phyloP scores from a whole-genome alignment of 352 stramenopile genomes.

The Globisporangium acanthophoron region DNA sequence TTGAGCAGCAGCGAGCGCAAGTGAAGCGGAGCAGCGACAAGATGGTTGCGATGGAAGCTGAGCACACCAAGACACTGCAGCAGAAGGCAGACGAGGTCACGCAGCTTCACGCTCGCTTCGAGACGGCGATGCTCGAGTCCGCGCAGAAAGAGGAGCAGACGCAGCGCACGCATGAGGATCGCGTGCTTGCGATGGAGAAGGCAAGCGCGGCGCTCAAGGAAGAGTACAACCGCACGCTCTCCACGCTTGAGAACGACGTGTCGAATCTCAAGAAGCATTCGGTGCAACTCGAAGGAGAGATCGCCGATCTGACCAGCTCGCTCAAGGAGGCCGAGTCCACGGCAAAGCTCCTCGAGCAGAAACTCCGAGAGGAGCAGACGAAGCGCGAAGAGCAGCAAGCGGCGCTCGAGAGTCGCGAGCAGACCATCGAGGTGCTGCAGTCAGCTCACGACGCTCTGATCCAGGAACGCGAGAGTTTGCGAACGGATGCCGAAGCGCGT shows the following conservation, averaged over 20 bases:
- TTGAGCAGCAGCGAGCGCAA: background rate
- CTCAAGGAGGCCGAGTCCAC: background rate
- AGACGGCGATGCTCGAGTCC: slow-evolving; percentile 6
- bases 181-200: slow-evolving; percentile 4
- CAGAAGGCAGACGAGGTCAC: slow-evolving; percentile 4
- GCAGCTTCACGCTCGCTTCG: slow-evolving; percentile 4
- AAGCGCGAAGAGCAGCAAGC: background rate
- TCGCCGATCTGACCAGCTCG: background rate
- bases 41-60: background rate
- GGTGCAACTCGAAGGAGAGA: slow-evolving; percentile 5
- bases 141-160: slow-evolving; percentile 15
- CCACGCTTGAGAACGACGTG: slow-evolving; percentile 9
- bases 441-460: background rate
- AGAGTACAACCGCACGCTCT: background rate
- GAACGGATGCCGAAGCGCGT: slow-evolving; percentile 2
- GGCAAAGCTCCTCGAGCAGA: background rate
- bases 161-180: slow-evolving; percentile 16
- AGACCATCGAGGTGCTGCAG: background rate
- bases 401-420: background rate
- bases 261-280: slow-evolving; percentile 3
- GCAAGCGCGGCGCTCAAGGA: background rate
- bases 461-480: slow-evolving; percentile 1
- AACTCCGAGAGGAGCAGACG: background rate
- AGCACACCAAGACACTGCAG: background rate
- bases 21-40: background rate